These are phyloP conservation scores for Plasmodium billcollinsi DNA, from an alignment of 169 alveolate genomes.

Conservation along the genomic window DNA sequence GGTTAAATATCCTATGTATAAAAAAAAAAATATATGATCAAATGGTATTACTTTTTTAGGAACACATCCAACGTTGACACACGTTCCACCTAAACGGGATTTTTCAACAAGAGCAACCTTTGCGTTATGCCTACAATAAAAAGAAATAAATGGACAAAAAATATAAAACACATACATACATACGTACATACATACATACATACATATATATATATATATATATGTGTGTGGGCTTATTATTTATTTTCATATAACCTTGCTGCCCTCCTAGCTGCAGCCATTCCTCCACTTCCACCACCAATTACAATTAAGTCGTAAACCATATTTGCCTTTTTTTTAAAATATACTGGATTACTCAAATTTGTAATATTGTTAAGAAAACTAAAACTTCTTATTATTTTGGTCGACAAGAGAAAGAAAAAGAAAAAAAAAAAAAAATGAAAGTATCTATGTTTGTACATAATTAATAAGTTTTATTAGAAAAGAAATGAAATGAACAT, in stretches of 20 bases:
- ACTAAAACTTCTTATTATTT: constrained; percentile 54
- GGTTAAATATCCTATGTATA: neutral
- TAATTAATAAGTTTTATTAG: neutral
- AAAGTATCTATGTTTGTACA: constrained; percentile 27
- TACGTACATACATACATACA: neutral
- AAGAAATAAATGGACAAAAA: neutral
- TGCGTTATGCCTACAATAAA: constrained; percentile 78
- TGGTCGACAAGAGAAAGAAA: constrained; percentile 19
- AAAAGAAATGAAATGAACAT: neutral
- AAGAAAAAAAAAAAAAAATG: constrained; percentile 29
- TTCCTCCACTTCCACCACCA: constrained; percentile 93
- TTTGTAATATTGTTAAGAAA: constrained; percentile 20
- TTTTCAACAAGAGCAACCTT: constrained; percentile 91
- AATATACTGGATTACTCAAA: constrained; percentile 20
- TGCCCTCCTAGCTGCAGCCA: constrained; percentile 86
- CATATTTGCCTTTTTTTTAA: constrained; percentile 58
- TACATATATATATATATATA: neutral
- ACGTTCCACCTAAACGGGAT: constrained; percentile 93
- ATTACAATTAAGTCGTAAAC: constrained; percentile 86
- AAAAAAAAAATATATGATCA: constrained; percentile 19
- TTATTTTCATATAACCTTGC: constrained; percentile 45
- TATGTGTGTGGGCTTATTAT: neutral
- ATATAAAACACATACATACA: neutral
- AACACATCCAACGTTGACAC: constrained; percentile 97
- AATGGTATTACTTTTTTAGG: constrained; percentile 94